Evolutionary conservation across 768 basidiomycete species (phyloP), one percentile per base, ranked within the genome.

Genomic region (Termitomyces sp.): DNA sequence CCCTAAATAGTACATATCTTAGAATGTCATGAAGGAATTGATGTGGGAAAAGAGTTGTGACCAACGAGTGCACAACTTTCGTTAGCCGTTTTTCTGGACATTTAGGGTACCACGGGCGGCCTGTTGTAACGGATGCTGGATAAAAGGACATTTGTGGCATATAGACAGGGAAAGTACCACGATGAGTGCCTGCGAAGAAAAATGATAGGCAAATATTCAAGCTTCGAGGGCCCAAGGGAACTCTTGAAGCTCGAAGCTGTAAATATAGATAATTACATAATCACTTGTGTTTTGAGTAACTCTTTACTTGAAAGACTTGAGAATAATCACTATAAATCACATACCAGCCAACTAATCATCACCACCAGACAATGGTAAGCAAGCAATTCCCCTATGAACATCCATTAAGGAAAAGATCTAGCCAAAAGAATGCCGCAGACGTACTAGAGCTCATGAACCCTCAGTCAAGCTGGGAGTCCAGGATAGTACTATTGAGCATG

Each of bases 391-490:
- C 10, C 10, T 39, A 33, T 5, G 10, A 39, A 16, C 31, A 20
- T 5, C 41, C 39, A 36, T 44, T 50, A 5, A 58, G 36, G 10
- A 50, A 9, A 39, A 20, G 56, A n/a, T 31, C 39, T 10, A 78
- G 71, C 72, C 76, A 7, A 77, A 72, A 62, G 80, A 74, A 63
- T 70, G 71, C 53, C 76, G 77, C 59, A 71, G 70, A 56, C 81
- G 82, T 55, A 68, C 67, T 16, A 67, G 67, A n/a, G 72, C 65
- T 1, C 87, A 88, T 61, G 74, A 77, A 44, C 73, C 79, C 34
- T 82, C 86, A 16, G 82, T 74, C 36, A 81, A 77, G 61, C 69
- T 80, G 10, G 60, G 66, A 39, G 73, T 77, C 12, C 78, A 81
- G 62, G 78, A 78, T 28, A 74, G 75, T 63, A 73, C 73, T 7